Evolutionary conservation across 1,284 basidiomycete species (phyloP).

Genomic region (Ceratobasidium sp.): DNA sequence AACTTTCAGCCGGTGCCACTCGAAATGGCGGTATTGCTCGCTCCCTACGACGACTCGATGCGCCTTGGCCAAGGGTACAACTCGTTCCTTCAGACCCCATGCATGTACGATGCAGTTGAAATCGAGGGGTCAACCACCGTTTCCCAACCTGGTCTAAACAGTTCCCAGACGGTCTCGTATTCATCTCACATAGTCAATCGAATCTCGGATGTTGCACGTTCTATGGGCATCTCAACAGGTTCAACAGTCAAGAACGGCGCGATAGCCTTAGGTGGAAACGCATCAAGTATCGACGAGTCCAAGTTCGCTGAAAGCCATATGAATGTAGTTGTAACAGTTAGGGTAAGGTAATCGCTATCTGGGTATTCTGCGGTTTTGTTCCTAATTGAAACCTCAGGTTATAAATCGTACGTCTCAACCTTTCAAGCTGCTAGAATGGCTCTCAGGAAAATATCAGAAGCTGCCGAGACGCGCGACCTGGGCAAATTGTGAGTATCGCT

Average conservation of each 20-base stretch:
- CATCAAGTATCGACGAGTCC: slow-evolving; percentile 9
- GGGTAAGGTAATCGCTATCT: neutral
- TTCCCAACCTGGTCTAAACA: neutral
- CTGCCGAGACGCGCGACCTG: neutral
- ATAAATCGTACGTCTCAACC: slow-evolving; percentile 7
- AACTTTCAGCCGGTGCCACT: neutral
- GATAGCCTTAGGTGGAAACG: neutral
- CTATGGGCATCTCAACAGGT: slow-evolving; percentile 6
- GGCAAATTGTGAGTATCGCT: neutral
- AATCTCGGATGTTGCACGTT: slow-evolving; percentile 7
- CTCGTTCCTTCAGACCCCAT: slow-evolving; percentile 11
- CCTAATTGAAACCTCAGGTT: too few relatives aligned
- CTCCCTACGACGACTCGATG: slow-evolving; percentile 16
- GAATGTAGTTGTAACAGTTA: slow-evolving; percentile 5
- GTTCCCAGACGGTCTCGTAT: slow-evolving; percentile 8
- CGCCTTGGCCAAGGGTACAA: slow-evolving; percentile 17
- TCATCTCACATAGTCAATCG: neutral
- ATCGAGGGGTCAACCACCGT: neutral
- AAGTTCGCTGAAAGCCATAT: slow-evolving; percentile 9
- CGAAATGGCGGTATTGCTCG: neutral
- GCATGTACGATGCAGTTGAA: neutral
- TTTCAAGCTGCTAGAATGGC: too few relatives aligned
- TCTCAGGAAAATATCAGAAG: too few relatives aligned
- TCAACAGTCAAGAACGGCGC: slow-evolving; percentile 5
- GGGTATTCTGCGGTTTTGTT: too few relatives aligned